Base-by-base conservation (phyloP, 1,139 yeast genomes). In the Eremothecium sinecaudum region DNA sequence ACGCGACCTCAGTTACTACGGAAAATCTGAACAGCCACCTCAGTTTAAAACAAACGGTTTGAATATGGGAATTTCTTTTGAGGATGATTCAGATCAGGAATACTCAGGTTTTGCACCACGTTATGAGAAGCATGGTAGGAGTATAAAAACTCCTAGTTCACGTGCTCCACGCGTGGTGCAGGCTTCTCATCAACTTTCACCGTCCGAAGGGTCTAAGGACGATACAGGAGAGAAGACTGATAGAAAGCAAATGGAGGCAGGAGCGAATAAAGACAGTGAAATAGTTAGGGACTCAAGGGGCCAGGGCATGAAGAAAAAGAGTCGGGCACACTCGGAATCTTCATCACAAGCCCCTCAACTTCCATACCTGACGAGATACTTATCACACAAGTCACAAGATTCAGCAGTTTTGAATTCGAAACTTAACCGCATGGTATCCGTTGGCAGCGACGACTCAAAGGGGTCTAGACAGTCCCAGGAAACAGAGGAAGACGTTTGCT, bases 401-500 rank as follows among this genome's bases (percentile, higher is more conserved):
- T 28, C 33, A 17, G 28, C 35, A 16, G 31, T 33, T 2, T 31
- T 36, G 32, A 44, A 45, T 28, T 25, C 31, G 11, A 41, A 44
- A 17, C 28, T 42, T 16, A 39, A 37, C 10, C 51, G 61, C 3
- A 51, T 61, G 33, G 56, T 59, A 2, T 61, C 66, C 4, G 51
- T 53, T 50, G 83, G 76, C 48, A 70, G 75, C 43, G 87, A 79
- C 43, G 80, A 73, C 47, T 79, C 87, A 2, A 81, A 75, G 47
- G 82, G 77, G 2, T 75, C 82, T 8, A 66, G 84, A 44, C 71
- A 76, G 15, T 75, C 84, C 2, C 84, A 79, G 49, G 93, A 81
- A 53, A 84, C 95, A 0, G 97, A 87, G 53, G 96, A 87, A 55
- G 97, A 90, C 69, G 98, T 90, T 30, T 90, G 97, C 66, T 86